Evolutionary conservation across 2,329 filamentous ascomycete species (phyloP), one percentile per base, ranked within the genome.

Genomic region (Penicillium sclerotiorum): DNA sequence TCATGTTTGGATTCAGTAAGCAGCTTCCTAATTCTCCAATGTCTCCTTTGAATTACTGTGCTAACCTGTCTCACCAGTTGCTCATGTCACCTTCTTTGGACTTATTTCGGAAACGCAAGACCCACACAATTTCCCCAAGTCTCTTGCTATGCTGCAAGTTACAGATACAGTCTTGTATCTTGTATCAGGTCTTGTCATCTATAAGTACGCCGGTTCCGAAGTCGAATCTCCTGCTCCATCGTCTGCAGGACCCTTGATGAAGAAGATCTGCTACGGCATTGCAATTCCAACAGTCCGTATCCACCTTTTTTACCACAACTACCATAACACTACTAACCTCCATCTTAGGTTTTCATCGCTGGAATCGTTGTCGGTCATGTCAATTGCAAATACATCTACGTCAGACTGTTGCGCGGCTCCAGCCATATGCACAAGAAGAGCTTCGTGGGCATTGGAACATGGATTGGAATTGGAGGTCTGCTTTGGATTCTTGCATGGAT

Each of bases 291-390:
- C 86, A 3, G 67, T 71, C 44, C 23, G 56, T n/a, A n/a, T 18
- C 15, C 8, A 20, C 13, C 8, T 41, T 8, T 7, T 21, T 17
- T 2, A 7, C 40, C 6, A 5, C 49, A 9, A 7, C 23, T 25
- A 4, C 8, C 11, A 8, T 5, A 17, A 9, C 13, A 20, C 2
- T 11, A 11, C 35, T 52, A 12, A 46, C 11, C 7, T 13, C 3
- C 3, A 32, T 15, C n/a, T 17, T 12, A 68, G 65, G 88, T 88
- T 50, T 73, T 88, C 27, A 80, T 89, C 41, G 82, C 85, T 0
- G 86, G 85, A 39, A 84, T 88, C 5, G 84, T 89, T 52, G 84
- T 86, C 60, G 83, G 80, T 4, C 80, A 85, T 51, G 83, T 89
- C 1, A 83, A 82, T 1, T 76, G 76, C 27, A 87, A 86, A 63